These are phyloP conservation scores for Microbotryomycetes sp. DNA, from an alignment of 1,284 basidiomycete genomes.

Conservation along the genomic window DNA sequence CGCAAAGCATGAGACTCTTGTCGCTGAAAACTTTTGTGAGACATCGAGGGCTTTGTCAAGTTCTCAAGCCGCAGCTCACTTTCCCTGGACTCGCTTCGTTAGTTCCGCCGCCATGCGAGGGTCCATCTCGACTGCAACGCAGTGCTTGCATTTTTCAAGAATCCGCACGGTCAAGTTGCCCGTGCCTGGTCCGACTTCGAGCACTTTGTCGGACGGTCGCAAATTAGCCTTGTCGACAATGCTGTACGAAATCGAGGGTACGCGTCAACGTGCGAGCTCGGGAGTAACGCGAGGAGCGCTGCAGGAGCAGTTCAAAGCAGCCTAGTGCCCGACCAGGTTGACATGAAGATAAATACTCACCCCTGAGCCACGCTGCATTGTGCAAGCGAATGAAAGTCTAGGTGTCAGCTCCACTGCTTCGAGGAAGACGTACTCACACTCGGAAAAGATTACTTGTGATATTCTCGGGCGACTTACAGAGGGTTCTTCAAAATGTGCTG, in stretches of 20 bases:
- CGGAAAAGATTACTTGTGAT: too few species aligned
- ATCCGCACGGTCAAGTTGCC: constrained; percentile 95
- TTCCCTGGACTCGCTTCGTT: constrained; percentile 95
- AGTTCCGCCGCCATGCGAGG: constrained; percentile 98
- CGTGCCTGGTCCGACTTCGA: constrained; percentile 97
- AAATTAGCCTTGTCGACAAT: constrained; percentile 68
- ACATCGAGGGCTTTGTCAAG: too few species aligned
- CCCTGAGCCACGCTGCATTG: too few species aligned
- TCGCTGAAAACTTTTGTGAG: too few species aligned
- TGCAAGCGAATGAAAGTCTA: too few species aligned
- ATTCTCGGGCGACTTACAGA: constrained; percentile 74
- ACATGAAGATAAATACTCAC: neutral
- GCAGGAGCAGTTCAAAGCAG: neutral
- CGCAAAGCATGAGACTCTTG: constrained; percentile 1
- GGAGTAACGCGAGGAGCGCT: constrained; percentile 41
- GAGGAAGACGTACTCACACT: too few species aligned
- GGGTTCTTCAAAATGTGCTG: constrained; percentile 98
- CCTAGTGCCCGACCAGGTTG: neutral
- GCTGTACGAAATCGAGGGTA: neutral
- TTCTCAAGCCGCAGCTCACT: constrained; percentile 75
- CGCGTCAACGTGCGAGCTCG: too few species aligned
- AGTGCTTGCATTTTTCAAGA: constrained; percentile 85
- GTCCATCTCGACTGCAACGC: constrained; percentile 95
- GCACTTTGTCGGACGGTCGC: constrained; percentile 87
- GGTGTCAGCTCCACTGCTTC: too few species aligned